These are phyloP conservation scores for Mycena rosella DNA, from an alignment of 768 basidiomycete species.

Conservation along the genomic window DNA sequence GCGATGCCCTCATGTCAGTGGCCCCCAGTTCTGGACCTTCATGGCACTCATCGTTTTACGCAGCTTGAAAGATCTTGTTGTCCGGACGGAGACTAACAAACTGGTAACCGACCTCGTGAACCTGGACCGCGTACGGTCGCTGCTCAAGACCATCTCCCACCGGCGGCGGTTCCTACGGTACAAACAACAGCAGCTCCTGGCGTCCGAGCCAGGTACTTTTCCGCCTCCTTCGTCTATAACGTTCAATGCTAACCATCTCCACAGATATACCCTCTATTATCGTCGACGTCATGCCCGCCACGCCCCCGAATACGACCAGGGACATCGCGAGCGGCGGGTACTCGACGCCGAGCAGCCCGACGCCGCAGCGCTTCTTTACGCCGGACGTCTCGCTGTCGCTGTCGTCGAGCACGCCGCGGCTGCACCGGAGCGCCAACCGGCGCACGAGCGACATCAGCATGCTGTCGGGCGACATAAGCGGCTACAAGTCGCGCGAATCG, in stretches of 20 bases:
- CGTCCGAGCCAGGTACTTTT: constrained; percentile 54
- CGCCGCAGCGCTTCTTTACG: constrained; percentile 52
- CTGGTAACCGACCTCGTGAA: constrained; percentile 88
- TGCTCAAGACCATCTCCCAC: constrained; percentile 81
- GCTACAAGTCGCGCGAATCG: constrained; percentile 55
- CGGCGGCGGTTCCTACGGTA: constrained; percentile 77
- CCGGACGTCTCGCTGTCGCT: constrained; percentile 66
- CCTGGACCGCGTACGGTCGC: constrained; percentile 84
- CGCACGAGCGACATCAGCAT: constrained; percentile 72
- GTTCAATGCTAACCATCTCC: constrained; percentile 12
- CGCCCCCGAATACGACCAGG: constrained; percentile 63
- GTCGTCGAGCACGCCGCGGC: constrained; percentile 57
- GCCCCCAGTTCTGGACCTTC: neutral
- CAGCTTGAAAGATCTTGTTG: constrained; percentile 87
- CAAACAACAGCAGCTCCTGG: constrained; percentile 50
- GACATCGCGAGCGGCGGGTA: constrained; percentile 66
- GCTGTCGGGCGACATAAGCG: constrained; percentile 62
- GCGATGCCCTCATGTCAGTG: constrained; percentile 88
- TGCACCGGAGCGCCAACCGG: constrained; percentile 65
- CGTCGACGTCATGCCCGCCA: constrained; percentile 70
- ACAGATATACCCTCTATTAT: constrained; percentile 79
- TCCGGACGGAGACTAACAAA: constrained; percentile 80
- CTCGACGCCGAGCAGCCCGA: constrained; percentile 54
- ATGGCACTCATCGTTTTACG: constrained; percentile 19
- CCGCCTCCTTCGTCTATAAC: neutral